Evolutionary conservation across 2,329 filamentous ascomycete species (phyloP).

Genomic region (Fusarium veterinarium): DNA sequence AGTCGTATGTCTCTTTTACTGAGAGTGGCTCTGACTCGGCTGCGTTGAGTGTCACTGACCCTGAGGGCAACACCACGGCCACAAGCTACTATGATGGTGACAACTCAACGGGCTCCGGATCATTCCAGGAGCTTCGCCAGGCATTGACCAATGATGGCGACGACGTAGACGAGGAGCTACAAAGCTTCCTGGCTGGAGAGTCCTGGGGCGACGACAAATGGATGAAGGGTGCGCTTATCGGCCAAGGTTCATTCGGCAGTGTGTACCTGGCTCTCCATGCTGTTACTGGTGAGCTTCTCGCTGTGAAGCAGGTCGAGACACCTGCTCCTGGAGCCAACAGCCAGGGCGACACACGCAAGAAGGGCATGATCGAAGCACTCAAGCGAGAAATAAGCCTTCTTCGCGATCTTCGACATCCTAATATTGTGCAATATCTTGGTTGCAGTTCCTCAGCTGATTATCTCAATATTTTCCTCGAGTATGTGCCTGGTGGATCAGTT

Average conservation of each 20-base stretch:
- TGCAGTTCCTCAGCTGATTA: slow-evolving; percentile 91
- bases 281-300: slow-evolving; percentile 95
- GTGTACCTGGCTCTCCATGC: slow-evolving; percentile 96
- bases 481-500: slow-evolving; percentile 96
- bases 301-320: slow-evolving; percentile 97
- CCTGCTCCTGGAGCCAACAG: slow-evolving; percentile 82
- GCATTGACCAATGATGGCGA: slow-evolving; percentile 92
- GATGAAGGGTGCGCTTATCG: slow-evolving; percentile 99
- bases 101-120: slow-evolving; percentile 76
- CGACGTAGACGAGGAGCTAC: slow-evolving; percentile 88
- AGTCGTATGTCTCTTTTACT: slow-evolving; percentile 92
- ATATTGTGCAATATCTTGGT: slow-evolving; percentile 98
- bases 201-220: slow-evolving; percentile 98
- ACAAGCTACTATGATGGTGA: slow-evolving; percentile 90
- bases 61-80: slow-evolving; percentile 75
- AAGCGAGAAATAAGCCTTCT: slow-evolving; percentile 96
- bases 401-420: slow-evolving; percentile 92
- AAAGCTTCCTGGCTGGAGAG: slow-evolving; percentile 90
- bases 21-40: slow-evolving; percentile 79
- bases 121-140: slow-evolving; percentile 84
- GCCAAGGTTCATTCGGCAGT: slow-evolving; percentile 94
- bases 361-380: slow-evolving; percentile 96
- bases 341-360: slow-evolving; percentile 89
- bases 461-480: slow-evolving; percentile 99
- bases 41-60: slow-evolving; percentile 79